A percentile compares a stretch with the other conserved stretches of the same genome.
Conservation (phyloP, 768 basidiomycete species). For the Cubamyces lactineus region DNA sequence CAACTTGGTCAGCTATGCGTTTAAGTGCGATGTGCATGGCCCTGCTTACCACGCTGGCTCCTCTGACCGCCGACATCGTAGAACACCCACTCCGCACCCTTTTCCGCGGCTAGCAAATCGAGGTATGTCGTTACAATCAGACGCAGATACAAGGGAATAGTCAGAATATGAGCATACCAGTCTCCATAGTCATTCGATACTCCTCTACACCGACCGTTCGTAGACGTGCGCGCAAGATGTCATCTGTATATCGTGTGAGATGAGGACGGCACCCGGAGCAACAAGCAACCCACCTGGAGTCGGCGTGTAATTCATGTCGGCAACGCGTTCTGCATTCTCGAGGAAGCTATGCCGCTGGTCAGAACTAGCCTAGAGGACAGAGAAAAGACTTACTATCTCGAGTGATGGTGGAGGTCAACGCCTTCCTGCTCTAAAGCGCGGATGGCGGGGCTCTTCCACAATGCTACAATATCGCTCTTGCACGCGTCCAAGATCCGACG, state of each 20-base stretch:
- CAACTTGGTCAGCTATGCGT: not conserved
- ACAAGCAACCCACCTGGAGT: conserved; percentile 44
- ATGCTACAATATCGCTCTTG: conserved; percentile 33
- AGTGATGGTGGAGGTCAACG: conserved; percentile 20
- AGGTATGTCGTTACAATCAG: not conserved
- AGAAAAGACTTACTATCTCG: conserved; percentile 18
- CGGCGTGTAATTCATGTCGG: conserved; percentile 52
- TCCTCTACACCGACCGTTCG: conserved; percentile 65
- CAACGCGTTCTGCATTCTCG: conserved; percentile 53
- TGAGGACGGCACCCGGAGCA: too few species aligned
- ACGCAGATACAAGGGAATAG: not conserved
- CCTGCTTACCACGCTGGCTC: conserved; percentile 51
- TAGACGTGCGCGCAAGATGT: conserved; percentile 63
- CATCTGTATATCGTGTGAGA: conserved; percentile 41
- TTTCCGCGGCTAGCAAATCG: conserved; percentile 16
- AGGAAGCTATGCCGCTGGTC: conserved; percentile 48
- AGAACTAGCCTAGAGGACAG: not conserved
- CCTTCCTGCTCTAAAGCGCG: conserved; percentile 12
- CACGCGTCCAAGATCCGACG: conserved; percentile 52
- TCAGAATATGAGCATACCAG: conserved; percentile 27
- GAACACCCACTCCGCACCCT: conserved; percentile 52
- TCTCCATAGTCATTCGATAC: conserved; percentile 54
- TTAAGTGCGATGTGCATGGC: not conserved
- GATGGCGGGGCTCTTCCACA: conserved; percentile 11
- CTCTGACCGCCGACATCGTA: conserved; percentile 66